Evolutionary conservation across 495 filamentous ascomycete species (phyloP).

Genomic region (Aspergillus indologenus): DNA sequence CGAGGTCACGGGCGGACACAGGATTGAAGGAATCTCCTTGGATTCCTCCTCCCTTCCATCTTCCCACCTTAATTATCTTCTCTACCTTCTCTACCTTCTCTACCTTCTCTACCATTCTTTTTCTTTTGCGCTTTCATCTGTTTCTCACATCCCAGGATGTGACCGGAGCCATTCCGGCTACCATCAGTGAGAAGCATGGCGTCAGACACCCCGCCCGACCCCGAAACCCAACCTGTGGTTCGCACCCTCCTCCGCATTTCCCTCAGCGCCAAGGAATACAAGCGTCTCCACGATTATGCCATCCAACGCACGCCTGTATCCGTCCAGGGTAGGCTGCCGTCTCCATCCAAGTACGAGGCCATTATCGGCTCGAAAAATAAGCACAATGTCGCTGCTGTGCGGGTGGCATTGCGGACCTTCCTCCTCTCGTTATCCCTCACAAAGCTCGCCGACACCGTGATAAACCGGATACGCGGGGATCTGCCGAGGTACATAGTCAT

Average conservation of each 20-base stretch:
- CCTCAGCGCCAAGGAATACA: constrained; percentile 81
- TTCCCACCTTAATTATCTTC: too few relatives aligned
- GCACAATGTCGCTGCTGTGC: constrained; percentile 75
- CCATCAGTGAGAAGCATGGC: constrained; percentile 12
- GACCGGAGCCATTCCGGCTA: not conserved
- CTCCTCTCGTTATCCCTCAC: constrained; percentile 63
- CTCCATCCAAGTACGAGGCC: constrained; percentile 51
- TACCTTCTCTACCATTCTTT: constrained; percentile 6
- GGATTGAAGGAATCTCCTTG: constrained; percentile 1
- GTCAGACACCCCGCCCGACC: constrained; percentile 12
- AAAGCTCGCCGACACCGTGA: constrained; percentile 63
- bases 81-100: constrained; percentile 4
- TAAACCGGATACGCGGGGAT: constrained; percentile 42
- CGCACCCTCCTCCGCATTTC: constrained; percentile 81
- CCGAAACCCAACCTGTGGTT: constrained; percentile 23
- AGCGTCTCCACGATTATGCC: constrained; percentile 72
- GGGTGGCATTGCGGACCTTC: constrained; percentile 74
- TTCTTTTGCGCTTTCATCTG: not conserved
- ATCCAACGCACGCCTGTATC: constrained; percentile 59
- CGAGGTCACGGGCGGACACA: constrained; percentile 25
- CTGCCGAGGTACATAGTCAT: constrained; percentile 25
- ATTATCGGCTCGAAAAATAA: constrained; percentile 57
- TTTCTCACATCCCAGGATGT: constrained; percentile 2
- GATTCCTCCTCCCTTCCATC: not conserved
- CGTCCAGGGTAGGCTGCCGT: constrained; percentile 58